Evolutionary conservation across 495 filamentous ascomycete species (phyloP).

Genomic region (Aspergillus haitiensis): DNA sequence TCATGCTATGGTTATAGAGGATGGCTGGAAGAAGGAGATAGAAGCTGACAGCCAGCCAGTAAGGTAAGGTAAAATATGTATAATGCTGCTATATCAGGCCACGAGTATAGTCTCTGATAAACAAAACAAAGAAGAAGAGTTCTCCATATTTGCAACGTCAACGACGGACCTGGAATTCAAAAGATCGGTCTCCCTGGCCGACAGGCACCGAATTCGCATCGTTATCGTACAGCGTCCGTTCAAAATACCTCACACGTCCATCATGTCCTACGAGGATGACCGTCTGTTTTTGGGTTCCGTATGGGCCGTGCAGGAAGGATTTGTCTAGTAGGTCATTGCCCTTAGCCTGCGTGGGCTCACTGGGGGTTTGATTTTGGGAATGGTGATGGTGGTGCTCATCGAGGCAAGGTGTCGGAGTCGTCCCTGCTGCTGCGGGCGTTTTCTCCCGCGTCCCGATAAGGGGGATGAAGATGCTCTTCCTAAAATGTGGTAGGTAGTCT

Average conservation of each 20-base stretch:
- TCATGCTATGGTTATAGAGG: no score
- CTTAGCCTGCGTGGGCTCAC: neutral
- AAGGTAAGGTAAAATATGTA: no score
- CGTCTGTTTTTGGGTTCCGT: constrained; percentile 95
- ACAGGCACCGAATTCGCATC: constrained; percentile 59
- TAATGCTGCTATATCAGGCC: no score
- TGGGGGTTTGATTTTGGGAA: no score
- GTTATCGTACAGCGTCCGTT: constrained; percentile 78
- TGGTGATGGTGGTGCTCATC: neutral
- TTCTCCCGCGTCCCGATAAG: constrained; percentile 58
- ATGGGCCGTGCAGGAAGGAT: constrained; percentile 46
- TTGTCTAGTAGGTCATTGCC: constrained; percentile 28
- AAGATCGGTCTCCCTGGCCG: constrained; percentile 57
- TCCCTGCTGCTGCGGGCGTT: constrained; percentile 39
- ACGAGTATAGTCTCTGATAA: no score
- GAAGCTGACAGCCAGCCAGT: no score
- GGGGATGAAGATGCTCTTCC: constrained; percentile 84
- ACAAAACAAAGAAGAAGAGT: no score
- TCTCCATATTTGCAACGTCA: neutral
- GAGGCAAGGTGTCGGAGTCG: constrained; percentile 45
- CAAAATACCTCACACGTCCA: constrained; percentile 76
- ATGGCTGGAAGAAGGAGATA: no score
- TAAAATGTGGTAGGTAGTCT: constrained; percentile 66
- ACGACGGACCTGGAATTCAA: constrained; percentile 38
- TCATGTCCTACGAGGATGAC: constrained; percentile 74